Conservation (phyloP, 1,284 basidiomycete genomes). For the Polyporus tsugae region DNA sequence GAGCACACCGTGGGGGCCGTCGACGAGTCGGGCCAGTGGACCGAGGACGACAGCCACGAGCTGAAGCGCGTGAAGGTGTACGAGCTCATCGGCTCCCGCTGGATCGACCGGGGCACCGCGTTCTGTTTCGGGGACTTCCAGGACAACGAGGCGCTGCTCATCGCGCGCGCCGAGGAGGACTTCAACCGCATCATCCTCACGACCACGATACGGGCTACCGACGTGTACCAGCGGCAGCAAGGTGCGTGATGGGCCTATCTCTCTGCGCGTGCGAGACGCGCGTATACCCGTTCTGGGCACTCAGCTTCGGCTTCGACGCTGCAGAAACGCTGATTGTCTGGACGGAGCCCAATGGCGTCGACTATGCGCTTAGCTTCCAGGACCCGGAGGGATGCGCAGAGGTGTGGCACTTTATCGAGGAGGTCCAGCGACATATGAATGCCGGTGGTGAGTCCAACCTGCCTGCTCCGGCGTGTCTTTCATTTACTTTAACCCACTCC, state of each 20-base stretch:
- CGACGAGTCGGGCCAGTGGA: conserved; percentile 45
- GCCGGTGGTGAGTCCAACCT: conserved; percentile 55
- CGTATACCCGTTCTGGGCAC: conserved; percentile 12
- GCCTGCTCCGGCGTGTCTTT: conserved; percentile 18
- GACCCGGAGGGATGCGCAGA: conserved; percentile 96
- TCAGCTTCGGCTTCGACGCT: conserved; percentile 17
- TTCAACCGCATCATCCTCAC: conserved; percentile 76
- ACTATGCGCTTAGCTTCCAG: conserved; percentile 97
- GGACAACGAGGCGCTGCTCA: conserved; percentile 82
- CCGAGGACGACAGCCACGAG: conserved; percentile 48
- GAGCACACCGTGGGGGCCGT: conserved; percentile 28
- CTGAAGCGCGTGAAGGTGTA: conserved; percentile 74
- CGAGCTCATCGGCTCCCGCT: conserved; percentile 86
- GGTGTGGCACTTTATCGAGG: conserved; percentile 96
- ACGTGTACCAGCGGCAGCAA: conserved; percentile 93
- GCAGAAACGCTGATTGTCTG: conserved; percentile 98
- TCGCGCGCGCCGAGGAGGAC: conserved; percentile 84
- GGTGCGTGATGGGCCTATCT: conserved; percentile 57
- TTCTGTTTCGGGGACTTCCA: conserved; percentile 92
- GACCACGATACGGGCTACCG: conserved; percentile 80
- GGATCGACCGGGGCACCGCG: conserved; percentile 95
- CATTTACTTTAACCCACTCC: conserved; percentile 12
- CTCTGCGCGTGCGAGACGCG: conserved; percentile 19
- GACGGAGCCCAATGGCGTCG: conserved; percentile 95
- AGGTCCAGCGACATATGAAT: conserved; percentile 90